These are phyloP conservation scores for Cadophora gregata DNA, from an alignment of 2,329 filamentous ascomycete genomes.

Conservation along the genomic window DNA sequence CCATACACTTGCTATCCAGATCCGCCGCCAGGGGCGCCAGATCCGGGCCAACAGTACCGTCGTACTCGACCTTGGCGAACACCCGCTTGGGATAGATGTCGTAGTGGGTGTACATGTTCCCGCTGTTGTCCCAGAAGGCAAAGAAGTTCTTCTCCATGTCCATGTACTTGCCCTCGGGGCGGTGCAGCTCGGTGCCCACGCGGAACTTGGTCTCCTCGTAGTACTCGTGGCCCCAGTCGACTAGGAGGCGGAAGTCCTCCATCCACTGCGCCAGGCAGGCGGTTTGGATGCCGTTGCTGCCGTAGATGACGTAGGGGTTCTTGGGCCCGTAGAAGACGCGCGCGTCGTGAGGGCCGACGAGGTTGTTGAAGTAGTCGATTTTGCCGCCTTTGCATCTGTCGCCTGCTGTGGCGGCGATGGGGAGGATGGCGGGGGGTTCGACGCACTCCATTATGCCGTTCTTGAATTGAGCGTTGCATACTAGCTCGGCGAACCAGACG, in stretches of 20 bases:
- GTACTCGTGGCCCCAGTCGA: constrained; percentile 48
- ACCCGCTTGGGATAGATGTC: constrained; percentile 56
- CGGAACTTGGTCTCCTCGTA: constrained; percentile 37
- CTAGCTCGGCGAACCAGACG: constrained; percentile 51
- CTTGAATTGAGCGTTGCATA: constrained; percentile 57
- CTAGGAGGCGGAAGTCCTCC: constrained; percentile 57
- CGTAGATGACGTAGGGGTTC: constrained; percentile 57
- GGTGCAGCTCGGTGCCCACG: constrained; percentile 56
- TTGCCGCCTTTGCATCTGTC: constrained; percentile 54
- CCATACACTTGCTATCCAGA: constrained; percentile 54
- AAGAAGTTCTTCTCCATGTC: constrained; percentile 68
- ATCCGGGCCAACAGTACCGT: constrained; percentile 56
- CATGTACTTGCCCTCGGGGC: constrained; percentile 51
- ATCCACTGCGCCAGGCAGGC: constrained; percentile 64
- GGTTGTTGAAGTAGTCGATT: constrained; percentile 49
- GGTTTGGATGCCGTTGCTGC: constrained; percentile 56
- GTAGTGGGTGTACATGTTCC: constrained; percentile 58
- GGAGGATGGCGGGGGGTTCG: constrained; percentile 49
- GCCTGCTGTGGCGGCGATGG: constrained; percentile 53
- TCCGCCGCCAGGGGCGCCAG: constrained; percentile 48
- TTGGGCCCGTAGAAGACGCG: constrained; percentile 61
- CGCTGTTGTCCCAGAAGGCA: constrained; percentile 60
- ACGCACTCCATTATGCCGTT: constrained; percentile 52
- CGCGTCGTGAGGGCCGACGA: constrained; percentile 61
- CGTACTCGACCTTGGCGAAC: constrained; percentile 53